Conservation (phyloP, 148 eudicot species). For the Chenopodium album region DNA sequence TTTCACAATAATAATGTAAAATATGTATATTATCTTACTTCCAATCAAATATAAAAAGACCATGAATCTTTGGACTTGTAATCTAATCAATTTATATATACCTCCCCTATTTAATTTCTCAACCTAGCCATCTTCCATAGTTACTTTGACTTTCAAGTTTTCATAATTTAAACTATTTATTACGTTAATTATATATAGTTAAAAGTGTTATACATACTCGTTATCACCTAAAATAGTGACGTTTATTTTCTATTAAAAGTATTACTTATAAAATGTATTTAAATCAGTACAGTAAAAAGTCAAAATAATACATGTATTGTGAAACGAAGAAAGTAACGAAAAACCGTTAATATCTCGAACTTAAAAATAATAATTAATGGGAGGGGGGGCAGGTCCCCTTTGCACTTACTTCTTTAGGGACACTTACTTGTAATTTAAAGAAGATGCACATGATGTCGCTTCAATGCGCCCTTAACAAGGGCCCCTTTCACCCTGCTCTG, state of each 20-base stretch:
- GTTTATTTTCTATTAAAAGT: too few relatives aligned
- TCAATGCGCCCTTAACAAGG: constrained; percentile 35
- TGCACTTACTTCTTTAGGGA: constrained; percentile 23
- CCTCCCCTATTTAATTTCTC: too few relatives aligned
- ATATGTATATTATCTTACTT: neutral
- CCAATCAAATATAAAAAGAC: neutral
- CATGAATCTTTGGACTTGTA: neutral
- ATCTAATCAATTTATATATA: neutral
- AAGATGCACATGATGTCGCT: constrained; percentile 39
- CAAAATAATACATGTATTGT: too few relatives aligned
- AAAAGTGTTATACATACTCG: too few relatives aligned
- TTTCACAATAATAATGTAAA: neutral
- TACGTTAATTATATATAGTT: too few relatives aligned
- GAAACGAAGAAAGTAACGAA: neutral
- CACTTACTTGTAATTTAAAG: constrained; percentile 32
- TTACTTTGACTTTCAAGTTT: too few relatives aligned
- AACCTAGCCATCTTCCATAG: too few relatives aligned
- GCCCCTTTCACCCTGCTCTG: constrained; percentile 3
- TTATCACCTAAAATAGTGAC: too few relatives aligned
- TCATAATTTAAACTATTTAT: too few relatives aligned
- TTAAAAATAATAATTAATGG: neutral
- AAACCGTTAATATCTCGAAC: neutral
- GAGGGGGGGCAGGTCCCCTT: constrained; percentile 22
- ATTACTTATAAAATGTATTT: too few relatives aligned
- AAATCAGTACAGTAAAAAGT: too few relatives aligned